phyloP scores from a whole-genome alignment of 208 protist genomes.

The Trypanosoma grayi region DNA sequence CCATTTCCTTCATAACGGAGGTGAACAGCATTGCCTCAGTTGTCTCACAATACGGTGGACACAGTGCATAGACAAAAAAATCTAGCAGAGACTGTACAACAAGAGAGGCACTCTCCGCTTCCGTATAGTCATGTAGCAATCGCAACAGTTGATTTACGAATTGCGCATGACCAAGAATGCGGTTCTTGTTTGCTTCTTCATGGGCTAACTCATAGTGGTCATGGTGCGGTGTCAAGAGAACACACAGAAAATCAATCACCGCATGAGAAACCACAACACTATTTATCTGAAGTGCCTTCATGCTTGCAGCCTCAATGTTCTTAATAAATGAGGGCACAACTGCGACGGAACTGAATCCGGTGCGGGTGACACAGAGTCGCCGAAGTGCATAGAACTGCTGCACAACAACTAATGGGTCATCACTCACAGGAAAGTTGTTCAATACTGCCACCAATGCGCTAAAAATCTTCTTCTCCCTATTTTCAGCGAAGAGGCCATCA shows the following conservation, averaged over 20 bases:
- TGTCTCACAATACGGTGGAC: constrained; percentile 87
- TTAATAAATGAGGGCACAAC: constrained; percentile 61
- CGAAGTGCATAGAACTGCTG: constrained; percentile 81
- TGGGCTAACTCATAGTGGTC: constrained; percentile 89
- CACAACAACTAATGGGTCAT: constrained; percentile 33
- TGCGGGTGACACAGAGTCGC: constrained; percentile 77
- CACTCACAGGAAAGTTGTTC: constrained; percentile 36
- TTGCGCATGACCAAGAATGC: constrained; percentile 60
- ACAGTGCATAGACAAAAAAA: constrained; percentile 90
- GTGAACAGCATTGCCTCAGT: constrained; percentile 77
- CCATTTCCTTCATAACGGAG: constrained; percentile 58
- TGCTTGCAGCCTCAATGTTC: constrained; percentile 41
- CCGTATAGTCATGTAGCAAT: constrained; percentile 67
- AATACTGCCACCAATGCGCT: constrained; percentile 65
- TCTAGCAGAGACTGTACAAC: constrained; percentile 79
- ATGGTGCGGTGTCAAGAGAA: constrained; percentile 93
- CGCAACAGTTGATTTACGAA: constrained; percentile 74
- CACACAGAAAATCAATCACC: constrained; percentile 86
- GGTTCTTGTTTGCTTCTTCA: constrained; percentile 88
- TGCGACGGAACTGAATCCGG: constrained; percentile 87
- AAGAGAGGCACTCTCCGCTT: constrained; percentile 71
- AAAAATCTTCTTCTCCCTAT: constrained; percentile 87
- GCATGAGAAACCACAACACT: constrained; percentile 68
- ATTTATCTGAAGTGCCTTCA: constrained; percentile 67
- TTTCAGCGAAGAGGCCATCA: constrained; percentile 90